Conservation (phyloP, 2,329 filamentous ascomycete species). For the Huntiella abstrusa region DNA sequence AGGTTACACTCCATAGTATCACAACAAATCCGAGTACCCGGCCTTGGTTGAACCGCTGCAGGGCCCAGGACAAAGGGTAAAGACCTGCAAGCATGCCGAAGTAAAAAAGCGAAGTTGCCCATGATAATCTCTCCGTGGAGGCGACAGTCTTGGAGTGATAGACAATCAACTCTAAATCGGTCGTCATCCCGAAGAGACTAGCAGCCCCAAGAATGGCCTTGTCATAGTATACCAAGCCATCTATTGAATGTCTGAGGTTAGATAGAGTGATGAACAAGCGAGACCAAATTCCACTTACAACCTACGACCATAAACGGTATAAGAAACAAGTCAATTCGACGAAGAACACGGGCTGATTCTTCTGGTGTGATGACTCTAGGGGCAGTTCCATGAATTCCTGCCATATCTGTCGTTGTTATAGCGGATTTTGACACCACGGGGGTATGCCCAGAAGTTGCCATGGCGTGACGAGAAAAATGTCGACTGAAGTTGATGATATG, state of each 20-base stretch:
- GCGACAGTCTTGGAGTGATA: constrained; percentile 27
- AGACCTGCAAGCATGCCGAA: constrained; percentile 52
- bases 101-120: constrained; percentile 64
- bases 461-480: too few relatives aligned
- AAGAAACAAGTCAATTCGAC: constrained; percentile 48
- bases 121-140: constrained; percentile 49
- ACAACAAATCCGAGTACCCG: constrained; percentile 44
- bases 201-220: constrained; percentile 57
- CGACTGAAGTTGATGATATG: too few relatives aligned
- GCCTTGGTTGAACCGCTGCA: constrained; percentile 50
- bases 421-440: too few relatives aligned
- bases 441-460: too few relatives aligned
- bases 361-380: constrained; percentile 17
- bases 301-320: constrained; percentile 48
- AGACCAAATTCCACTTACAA: constrained; percentile 15
- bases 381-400: too few relatives aligned
- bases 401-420: too few relatives aligned
- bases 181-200: constrained; percentile 57
- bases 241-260: constrained; percentile 12
- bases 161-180: constrained; percentile 40
- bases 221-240: constrained; percentile 26
- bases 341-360: constrained; percentile 10
- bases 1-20: constrained; percentile 46
- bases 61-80: constrained; percentile 52
- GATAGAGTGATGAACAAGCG: neutral